Evolutionary conservation across 352 stramenopile genomes (phyloP).

Genomic region (Phytopythium montanum): DNA sequence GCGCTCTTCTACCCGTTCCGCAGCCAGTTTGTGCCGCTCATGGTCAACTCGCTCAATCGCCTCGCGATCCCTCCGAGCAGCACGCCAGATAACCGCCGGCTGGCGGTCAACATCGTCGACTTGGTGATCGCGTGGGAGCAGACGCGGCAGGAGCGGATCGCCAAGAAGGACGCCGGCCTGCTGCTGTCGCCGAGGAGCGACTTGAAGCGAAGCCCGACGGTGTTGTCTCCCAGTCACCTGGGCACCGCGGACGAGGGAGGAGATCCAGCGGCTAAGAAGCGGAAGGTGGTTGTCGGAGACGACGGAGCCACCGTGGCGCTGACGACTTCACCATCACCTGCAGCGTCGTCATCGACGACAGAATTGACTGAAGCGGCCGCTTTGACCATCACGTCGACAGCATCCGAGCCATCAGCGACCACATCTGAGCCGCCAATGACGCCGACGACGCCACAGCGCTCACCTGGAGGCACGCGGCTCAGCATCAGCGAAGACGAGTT

Average conservation of each 20-base stretch:
- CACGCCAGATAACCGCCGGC: slow-evolving; percentile 89
- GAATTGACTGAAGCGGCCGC: slow-evolving; percentile 9
- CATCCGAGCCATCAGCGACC: neutral
- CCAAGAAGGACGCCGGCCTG: slow-evolving; percentile 14
- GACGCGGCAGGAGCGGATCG: slow-evolving; percentile 70
- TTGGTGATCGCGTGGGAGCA: slow-evolving; percentile 96
- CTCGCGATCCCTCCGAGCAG: slow-evolving; percentile 94
- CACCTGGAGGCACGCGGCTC: slow-evolving; percentile 3
- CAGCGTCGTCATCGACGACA: neutral
- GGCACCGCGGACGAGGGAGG: slow-evolving; percentile 9
- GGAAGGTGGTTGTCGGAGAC: slow-evolving; percentile 28
- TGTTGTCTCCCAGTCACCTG: slow-evolving; percentile 13
- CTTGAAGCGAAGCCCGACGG: slow-evolving; percentile 30
- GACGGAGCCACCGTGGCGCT: neutral
- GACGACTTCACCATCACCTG: neutral
- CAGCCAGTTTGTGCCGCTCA: slow-evolving; percentile 93
- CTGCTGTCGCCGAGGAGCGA: slow-evolving; percentile 18
- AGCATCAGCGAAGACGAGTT: slow-evolving; percentile 80
- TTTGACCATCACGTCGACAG: slow-evolving; percentile 6
- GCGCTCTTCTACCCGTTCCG: slow-evolving; percentile 92
- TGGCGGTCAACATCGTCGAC: slow-evolving; percentile 94
- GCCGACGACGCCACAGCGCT: slow-evolving; percentile 1
- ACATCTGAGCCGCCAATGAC: neutral
- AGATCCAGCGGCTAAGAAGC: slow-evolving; percentile 37
- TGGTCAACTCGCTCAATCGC: slow-evolving; percentile 95